Evolutionary conservation across 257 asterid species (phyloP).

Genomic region (Haberlea rhodopensis): DNA sequence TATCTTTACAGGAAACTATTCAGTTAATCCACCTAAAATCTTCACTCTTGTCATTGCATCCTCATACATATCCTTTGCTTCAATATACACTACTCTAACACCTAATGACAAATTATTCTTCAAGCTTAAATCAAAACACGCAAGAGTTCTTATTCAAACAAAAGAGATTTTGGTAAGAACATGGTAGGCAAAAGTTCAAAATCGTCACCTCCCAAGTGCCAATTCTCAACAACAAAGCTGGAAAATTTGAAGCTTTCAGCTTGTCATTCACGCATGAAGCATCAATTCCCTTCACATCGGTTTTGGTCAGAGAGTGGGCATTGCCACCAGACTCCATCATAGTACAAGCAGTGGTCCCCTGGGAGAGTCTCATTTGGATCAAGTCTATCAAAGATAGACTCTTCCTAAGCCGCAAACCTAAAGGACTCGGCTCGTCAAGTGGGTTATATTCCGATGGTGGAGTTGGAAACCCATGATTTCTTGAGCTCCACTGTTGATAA

Average conservation of each 20-base stretch:
- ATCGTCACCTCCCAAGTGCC: constrained; percentile 84
- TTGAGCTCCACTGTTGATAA: constrained; percentile 37
- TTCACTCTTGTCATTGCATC: no score
- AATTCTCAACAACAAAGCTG: constrained; percentile 58
- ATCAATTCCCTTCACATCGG: constrained; percentile 13
- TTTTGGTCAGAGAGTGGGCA: background rate
- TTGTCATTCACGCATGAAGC: constrained; percentile 52
- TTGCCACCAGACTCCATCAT: constrained; percentile 23
- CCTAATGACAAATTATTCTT: background rate
- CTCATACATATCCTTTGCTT: no score
- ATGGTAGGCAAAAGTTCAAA: constrained; percentile 12
- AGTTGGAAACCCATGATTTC: constrained; percentile 28
- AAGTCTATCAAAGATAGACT: constrained; percentile 72
- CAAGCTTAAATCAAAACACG: background rate
- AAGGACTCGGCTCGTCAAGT: constrained; percentile 75
- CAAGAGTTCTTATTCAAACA: background rate
- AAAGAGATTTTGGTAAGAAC: constrained; percentile 6
- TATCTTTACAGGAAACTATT: no score
- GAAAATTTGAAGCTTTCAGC: constrained; percentile 76
- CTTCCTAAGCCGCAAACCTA: constrained; percentile 69
- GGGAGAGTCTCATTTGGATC: constrained; percentile 64
- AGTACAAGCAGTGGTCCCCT: constrained; percentile 27
- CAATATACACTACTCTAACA: no score
- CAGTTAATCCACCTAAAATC: no score
- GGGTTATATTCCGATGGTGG: constrained; percentile 50